A percentile compares a stretch with the other conserved stretches of the same genome.
phyloP scores from a whole-genome alignment of 2,329 filamentous ascomycete genomes.

The Diplodia sapinea region DNA sequence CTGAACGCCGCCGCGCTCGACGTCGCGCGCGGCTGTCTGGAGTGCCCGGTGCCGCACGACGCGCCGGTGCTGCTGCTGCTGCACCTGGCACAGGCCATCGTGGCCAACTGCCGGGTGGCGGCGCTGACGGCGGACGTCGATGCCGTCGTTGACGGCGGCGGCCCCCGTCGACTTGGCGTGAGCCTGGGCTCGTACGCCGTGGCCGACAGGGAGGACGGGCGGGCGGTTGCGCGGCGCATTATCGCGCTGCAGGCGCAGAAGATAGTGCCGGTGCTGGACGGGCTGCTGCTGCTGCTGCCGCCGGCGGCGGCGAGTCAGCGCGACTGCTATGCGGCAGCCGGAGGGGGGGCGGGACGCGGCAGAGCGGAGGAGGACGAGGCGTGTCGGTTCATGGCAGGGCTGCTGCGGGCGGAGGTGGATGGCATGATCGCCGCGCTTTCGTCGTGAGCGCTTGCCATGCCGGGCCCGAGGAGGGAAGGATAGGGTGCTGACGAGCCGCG shows the following conservation, averaged over 20 bases:
- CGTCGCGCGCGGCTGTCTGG: not conserved
- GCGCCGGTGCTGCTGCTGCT: not conserved
- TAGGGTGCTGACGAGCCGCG: too few species aligned
- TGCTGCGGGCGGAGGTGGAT: not conserved
- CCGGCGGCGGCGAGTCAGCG: not conserved
- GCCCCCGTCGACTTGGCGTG: not conserved
- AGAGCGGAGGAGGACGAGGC: not conserved
- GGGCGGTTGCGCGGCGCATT: not conserved
- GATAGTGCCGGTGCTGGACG: not conserved
- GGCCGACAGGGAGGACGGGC: not conserved
- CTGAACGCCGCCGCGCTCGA: not conserved
- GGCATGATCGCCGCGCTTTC: not conserved
- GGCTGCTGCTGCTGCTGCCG: not conserved
- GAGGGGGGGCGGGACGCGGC: not conserved
- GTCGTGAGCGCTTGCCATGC: not conserved
- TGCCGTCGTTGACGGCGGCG: too few species aligned
- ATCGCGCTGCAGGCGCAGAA: not conserved
- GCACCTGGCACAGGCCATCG: not conserved
- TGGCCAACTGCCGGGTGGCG: not conserved
- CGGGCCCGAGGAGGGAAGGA: too few species aligned
- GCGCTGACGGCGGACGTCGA: not conserved
- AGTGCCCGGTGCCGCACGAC: not conserved
- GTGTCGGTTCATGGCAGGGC: not conserved
- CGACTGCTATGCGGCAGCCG: not conserved
- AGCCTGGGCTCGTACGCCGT: not conserved